Evolutionary conservation across 2,329 filamentous ascomycete genomes (phyloP), one percentile per base, ranked within the genome.

Genomic region (Diplodia mutila): DNA sequence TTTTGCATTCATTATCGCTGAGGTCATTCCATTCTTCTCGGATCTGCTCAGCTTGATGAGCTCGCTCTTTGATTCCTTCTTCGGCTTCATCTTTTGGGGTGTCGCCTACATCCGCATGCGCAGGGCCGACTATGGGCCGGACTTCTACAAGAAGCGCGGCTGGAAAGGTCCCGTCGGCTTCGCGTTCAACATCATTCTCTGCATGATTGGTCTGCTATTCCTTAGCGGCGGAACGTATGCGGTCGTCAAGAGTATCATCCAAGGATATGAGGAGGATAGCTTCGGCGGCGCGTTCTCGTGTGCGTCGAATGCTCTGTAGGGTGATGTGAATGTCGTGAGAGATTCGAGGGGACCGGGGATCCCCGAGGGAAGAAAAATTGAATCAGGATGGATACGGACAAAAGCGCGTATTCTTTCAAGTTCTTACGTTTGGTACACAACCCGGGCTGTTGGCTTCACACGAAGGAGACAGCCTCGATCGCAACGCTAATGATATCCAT

Each of bases 81-180:
- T 94, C 74, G 94, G 94, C 27, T 97, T 97, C 83, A 97, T 97
- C 75, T 97, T 97, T 83, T 97, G 91, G 91, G 91, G 90, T 14
- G 86, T 92, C 1, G 91, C 91, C 0, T 94, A 92, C 75, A 86
- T 93, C 74, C 86, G 90, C 67, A 92, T 94, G 90, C 85, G 91
- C 57, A 81, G 81, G 23, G 90, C 86, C 1, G 90, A 92, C 70
- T 84, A 87, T 42, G 83, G 85, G 7, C 75, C 84, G 2, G 80
- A 82, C 0, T 83, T 86, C 37, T 83, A 85, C 61, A 85, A 82
- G 70, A 81, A 80, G 1, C 82, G 86, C 39, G 87, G 85, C 57
- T 73, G 89, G 39, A 80, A 77, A 49, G 84, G 85, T 42, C 84
- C 81, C 64, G 55, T 86, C 8, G 85, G 87, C 52, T 84, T 89